Evolutionary conservation across 2,329 filamentous ascomycete genomes (phyloP).

Genomic region (Colletotrichum karsti): DNA sequence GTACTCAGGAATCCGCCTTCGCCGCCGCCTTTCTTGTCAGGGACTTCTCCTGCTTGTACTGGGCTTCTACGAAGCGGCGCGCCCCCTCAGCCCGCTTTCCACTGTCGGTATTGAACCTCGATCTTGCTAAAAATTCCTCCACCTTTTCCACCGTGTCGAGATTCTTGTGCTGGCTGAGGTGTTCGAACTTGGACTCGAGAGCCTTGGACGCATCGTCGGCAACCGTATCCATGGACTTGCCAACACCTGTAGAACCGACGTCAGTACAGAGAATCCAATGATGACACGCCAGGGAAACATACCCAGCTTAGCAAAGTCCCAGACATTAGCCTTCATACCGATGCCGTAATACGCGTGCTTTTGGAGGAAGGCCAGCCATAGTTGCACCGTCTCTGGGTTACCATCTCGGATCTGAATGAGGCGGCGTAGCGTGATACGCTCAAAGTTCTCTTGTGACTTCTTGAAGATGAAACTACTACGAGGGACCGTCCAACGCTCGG

Average conservation of each 20-base stretch:
- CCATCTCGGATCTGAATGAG: conserved; percentile 94
- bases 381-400: conserved; percentile 84
- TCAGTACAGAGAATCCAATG: background rate
- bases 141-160: conserved; percentile 62
- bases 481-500: conserved; percentile 94
- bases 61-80: conserved; percentile 15
- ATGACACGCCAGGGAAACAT: background rate
- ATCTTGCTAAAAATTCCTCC: conserved; percentile 63
- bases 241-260: conserved; percentile 49
- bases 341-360: conserved; percentile 96
- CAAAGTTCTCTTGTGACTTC: conserved; percentile 98
- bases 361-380: conserved; percentile 91
- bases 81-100: conserved; percentile 15
- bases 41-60: conserved; percentile 5
- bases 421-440: conserved; percentile 85
- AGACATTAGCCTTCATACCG: conserved; percentile 98
- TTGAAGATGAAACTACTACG: conserved; percentile 92
- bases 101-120: conserved; percentile 50
- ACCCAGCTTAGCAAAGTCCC: conserved; percentile 81
- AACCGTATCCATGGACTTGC: conserved; percentile 59
- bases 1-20: background rate
- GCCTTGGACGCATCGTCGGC: conserved; percentile 50
- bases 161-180: conserved; percentile 62
- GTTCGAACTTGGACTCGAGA: conserved; percentile 62
- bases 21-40: conserved; percentile 1